Evolutionary conservation across 2,329 filamentous ascomycete species (phyloP).

Genomic region (Venturia oleaginea): DNA sequence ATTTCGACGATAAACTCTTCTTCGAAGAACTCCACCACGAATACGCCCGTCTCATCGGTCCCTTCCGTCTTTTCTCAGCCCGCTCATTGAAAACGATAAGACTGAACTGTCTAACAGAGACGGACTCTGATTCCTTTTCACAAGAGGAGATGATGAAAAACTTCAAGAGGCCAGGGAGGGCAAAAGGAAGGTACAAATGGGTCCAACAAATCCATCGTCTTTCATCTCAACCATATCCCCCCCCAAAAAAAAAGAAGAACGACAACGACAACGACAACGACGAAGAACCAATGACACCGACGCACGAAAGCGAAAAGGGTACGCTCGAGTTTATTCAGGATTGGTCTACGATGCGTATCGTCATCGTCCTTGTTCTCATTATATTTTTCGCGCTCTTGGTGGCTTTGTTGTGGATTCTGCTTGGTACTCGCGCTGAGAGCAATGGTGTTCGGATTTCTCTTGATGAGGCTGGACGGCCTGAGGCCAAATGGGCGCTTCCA

Average conservation of each 20-base stretch:
- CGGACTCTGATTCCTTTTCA: slow-evolving; percentile 24
- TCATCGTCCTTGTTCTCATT: slow-evolving; percentile 22
- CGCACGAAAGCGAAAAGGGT: too few relatives aligned
- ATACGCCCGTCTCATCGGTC: slow-evolving; percentile 22
- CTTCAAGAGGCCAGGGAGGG: slow-evolving; percentile 25
- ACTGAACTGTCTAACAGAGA: not conserved
- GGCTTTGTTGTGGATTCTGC: slow-evolving; percentile 28
- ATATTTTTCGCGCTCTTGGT: slow-evolving; percentile 22
- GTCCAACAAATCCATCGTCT: slow-evolving; percentile 35
- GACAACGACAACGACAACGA: too few relatives aligned
- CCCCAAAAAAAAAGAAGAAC: not conserved
- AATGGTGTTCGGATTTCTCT: not conserved
- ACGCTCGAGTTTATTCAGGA: slow-evolving; percentile 23
- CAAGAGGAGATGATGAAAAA: slow-evolving; percentile 30
- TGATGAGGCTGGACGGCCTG: not conserved
- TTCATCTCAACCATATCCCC: slow-evolving; percentile 14
- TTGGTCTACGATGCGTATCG: slow-evolving; percentile 25
- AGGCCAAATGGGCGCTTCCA: not conserved
- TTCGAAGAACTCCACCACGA: slow-evolving; percentile 22
- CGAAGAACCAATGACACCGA: too few relatives aligned
- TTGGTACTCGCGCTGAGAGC: slow-evolving; percentile 21
- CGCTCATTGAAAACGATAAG: slow-evolving; percentile 23
- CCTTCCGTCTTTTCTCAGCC: slow-evolving; percentile 23
- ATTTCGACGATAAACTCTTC: slow-evolving; percentile 27
- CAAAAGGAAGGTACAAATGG: slow-evolving; percentile 32